Percentiles rank a stretch among this genome's conserved stretches.
These are phyloP conservation scores for Groenewaldozyma tartarivorans DNA, from an alignment of 805 yeast genomes.

Conservation along the genomic window DNA sequence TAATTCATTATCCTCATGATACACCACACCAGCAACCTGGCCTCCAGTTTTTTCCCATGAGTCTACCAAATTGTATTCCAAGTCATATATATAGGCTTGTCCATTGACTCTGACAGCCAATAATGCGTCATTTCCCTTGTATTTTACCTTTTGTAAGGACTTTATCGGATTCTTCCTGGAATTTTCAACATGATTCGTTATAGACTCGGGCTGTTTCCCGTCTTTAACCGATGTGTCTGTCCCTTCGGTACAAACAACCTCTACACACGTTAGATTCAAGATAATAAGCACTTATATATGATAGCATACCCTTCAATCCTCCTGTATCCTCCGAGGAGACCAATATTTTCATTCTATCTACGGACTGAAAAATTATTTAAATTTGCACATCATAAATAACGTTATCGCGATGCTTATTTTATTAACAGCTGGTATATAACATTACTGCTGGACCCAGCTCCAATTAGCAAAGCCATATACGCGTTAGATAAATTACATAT, in stretches of 20 bases:
- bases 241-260: constrained; percentile 52
- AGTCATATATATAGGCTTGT: constrained; percentile 16
- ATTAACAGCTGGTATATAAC: too few relatives aligned
- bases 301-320: constrained; percentile 29
- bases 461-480: too few relatives aligned
- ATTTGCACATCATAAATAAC: too few relatives aligned
- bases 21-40: constrained; percentile 1
- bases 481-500: too few relatives aligned
- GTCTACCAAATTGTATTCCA: constrained; percentile 13
- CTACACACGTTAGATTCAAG: constrained; percentile 21
- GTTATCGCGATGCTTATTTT: too few relatives aligned
- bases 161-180: constrained; percentile 30
- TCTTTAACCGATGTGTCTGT: constrained; percentile 72
- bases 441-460: too few relatives aligned
- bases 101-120: constrained; percentile 14
- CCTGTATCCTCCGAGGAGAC: constrained; percentile 47
- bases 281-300: not conserved
- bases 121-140: constrained; percentile 2
- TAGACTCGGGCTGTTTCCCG: constrained; percentile 45
- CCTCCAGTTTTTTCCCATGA: constrained; percentile 4
- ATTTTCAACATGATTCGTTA: constrained; percentile 5
- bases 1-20: not conserved
- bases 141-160: constrained; percentile 21
- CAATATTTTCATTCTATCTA: constrained; percentile 36
- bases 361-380: too few relatives aligned